Percentiles rank a stretch among this genome's conserved stretches.
phyloP scores from a whole-genome alignment of 257 asterid species.

The Oldenlandia corymbosa region DNA sequence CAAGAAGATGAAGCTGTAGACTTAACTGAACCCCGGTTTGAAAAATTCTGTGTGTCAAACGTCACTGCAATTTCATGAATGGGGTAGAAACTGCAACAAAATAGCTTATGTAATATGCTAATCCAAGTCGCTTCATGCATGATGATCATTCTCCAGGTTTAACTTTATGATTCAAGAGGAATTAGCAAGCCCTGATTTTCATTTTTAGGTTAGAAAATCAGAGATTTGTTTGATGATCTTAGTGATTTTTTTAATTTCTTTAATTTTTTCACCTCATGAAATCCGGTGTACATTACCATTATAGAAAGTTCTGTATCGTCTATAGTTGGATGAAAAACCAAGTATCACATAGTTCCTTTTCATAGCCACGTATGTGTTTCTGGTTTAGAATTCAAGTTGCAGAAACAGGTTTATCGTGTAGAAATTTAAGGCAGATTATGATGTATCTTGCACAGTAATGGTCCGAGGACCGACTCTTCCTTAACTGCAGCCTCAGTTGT shows the following conservation, averaged over 20 bases:
- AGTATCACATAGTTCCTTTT: no score
- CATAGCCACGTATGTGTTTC: no score
- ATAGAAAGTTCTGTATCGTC: not conserved
- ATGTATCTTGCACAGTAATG: no score
- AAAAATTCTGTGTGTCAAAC: conserved; percentile 43
- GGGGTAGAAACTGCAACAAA: not conserved
- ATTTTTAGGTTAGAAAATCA: conserved; percentile 6
- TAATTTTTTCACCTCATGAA: not conserved
- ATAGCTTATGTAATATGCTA: not conserved
- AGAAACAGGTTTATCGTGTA: no score
- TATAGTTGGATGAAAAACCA: no score
- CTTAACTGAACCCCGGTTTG: conserved; percentile 75
- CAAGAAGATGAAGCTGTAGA: conserved; percentile 68
- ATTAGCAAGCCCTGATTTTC: conserved; percentile 2
- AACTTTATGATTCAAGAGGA: not conserved
- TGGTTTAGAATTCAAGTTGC: no score
- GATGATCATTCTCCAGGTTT: not conserved
- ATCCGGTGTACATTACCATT: conserved; percentile 5
- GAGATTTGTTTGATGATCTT: not conserved
- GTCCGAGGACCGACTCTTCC: no score
- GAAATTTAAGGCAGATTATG: no score
- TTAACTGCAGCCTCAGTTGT: no score
- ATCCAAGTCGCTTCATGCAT: not conserved
- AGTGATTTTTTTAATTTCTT: conserved; percentile 5
- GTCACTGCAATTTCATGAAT: not conserved